A percentile compares a stretch with the other conserved stretches of the same genome.
Evolutionary conservation across 2,329 filamentous ascomycete genomes (phyloP).

Genomic region (Fusarium poae): DNA sequence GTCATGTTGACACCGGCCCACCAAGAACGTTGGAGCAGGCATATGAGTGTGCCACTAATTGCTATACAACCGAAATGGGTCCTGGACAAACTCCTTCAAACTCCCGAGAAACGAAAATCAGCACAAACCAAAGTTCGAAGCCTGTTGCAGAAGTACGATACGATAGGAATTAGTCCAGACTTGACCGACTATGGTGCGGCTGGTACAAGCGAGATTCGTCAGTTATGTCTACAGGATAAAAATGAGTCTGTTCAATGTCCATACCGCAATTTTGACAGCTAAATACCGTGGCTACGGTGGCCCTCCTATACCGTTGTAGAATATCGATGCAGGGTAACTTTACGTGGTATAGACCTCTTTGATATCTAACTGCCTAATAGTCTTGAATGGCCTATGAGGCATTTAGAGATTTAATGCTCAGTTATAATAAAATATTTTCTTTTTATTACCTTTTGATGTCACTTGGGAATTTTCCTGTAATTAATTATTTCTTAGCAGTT

Average conservation of each 20-base stretch:
- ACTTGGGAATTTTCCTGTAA: neutral
- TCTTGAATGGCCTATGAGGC: neutral
- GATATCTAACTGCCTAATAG: neutral
- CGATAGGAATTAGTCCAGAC: conserved; percentile 1
- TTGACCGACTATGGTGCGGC: conserved; percentile 1
- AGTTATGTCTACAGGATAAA: neutral
- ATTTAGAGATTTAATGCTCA: neutral
- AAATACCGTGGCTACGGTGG: neutral
- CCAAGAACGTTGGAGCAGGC: conserved; percentile 13
- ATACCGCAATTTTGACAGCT: conserved; percentile 7
- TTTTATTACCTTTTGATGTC: neutral
- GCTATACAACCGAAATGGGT: conserved; percentile 14
- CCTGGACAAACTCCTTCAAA: neutral
- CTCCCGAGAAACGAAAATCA: conserved; percentile 7
- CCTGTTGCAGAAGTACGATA: conserved; percentile 7
- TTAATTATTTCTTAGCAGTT: rapidly evolving
- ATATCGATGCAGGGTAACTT: neutral
- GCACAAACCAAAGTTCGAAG: conserved; percentile 12
- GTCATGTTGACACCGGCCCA: conserved; percentile 16
- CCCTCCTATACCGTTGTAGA: too few relatives aligned
- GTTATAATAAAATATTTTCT: neutral
- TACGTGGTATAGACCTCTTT: neutral
- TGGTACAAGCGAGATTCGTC: conserved; percentile 4
- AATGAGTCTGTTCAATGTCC: conserved; percentile 15
- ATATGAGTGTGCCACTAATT: conserved; percentile 6